These are phyloP conservation scores for Geranium brycei DNA, from an alignment of 345 rosid genomes.

Conservation along the genomic window DNA sequence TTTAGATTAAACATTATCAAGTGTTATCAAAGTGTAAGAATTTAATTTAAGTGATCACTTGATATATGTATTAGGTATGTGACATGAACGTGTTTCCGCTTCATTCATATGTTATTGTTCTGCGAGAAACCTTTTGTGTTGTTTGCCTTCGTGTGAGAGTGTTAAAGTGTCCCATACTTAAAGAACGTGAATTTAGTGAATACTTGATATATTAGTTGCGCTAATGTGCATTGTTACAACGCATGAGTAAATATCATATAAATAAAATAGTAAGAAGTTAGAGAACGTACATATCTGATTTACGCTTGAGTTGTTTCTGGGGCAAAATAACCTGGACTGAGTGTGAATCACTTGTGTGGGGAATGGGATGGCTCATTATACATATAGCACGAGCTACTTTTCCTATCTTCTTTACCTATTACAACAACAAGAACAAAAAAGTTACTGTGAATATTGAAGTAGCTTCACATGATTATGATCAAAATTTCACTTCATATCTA, in stretches of 20 bases:
- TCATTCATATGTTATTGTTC: too few relatives aligned
- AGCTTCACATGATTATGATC: background rate
- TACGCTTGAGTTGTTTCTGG: constrained; percentile 86
- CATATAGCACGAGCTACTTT: constrained; percentile 92
- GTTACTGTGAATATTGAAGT: background rate
- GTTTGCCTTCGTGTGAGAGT: too few relatives aligned
- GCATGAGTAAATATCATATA: background rate
- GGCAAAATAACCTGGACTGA: constrained; percentile 89
- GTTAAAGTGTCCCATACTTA: too few relatives aligned
- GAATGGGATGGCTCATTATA: constrained; percentile 92
- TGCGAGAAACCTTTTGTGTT: too few relatives aligned
- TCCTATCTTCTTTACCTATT: constrained; percentile 80
- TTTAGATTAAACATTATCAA: too few relatives aligned
- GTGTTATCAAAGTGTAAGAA: too few relatives aligned
- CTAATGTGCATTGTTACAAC: background rate
- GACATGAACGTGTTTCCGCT: too few relatives aligned
- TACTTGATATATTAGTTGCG: too few relatives aligned
- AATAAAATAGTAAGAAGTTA: background rate
- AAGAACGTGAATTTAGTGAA: too few relatives aligned
- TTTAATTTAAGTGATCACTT: too few relatives aligned
- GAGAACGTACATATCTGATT: constrained; percentile 65
- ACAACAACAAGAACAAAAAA: background rate
- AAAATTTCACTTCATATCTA: background rate
- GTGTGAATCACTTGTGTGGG: constrained; percentile 68
- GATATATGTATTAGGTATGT: too few relatives aligned